Evolutionary conservation across 768 basidiomycete species (phyloP).

Genomic region (Cystofilobasidium bisporidii): DNA sequence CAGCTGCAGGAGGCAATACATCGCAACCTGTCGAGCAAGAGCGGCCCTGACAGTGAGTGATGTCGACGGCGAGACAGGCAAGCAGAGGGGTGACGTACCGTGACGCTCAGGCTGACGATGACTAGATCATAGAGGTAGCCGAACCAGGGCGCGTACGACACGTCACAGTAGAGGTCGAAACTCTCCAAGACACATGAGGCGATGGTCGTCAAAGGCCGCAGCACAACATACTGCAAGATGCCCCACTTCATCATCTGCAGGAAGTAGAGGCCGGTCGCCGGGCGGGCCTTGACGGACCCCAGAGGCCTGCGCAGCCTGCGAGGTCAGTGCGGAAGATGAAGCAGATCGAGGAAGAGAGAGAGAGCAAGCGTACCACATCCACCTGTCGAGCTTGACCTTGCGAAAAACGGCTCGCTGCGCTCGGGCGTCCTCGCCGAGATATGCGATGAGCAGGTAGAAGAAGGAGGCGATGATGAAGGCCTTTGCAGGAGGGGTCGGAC

Average conservation of each 20-base stretch:
- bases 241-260: slow-evolving; percentile 55
- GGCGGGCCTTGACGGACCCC: slow-evolving; percentile 54
- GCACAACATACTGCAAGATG: slow-evolving; percentile 10
- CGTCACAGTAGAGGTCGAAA: slow-evolving; percentile 61
- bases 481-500: background rate
- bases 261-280: slow-evolving; percentile 60
- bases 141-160: slow-evolving; percentile 58
- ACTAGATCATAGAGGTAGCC: slow-evolving; percentile 53
- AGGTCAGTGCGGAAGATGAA: background rate
- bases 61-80: no score
- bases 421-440: slow-evolving; percentile 45
- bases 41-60: no score
- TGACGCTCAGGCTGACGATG: background rate
- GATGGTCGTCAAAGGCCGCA: slow-evolving; percentile 1
- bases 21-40: slow-evolving; percentile 63
- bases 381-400: slow-evolving; percentile 48
- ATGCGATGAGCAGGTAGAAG: slow-evolving; percentile 65
- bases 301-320: slow-evolving; percentile 43
- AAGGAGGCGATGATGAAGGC: slow-evolving; percentile 62
- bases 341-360: background rate
- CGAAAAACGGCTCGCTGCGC: slow-evolving; percentile 39
- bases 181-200: slow-evolving; percentile 53
- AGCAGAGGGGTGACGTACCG: slow-evolving; percentile 41
- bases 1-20: slow-evolving; percentile 64
- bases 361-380: slow-evolving; percentile 47